These are phyloP conservation scores for Lunasporangiospora selenospora DNA, from an alignment of 192 early-diverging fungal genomes.

Conservation along the genomic window DNA sequence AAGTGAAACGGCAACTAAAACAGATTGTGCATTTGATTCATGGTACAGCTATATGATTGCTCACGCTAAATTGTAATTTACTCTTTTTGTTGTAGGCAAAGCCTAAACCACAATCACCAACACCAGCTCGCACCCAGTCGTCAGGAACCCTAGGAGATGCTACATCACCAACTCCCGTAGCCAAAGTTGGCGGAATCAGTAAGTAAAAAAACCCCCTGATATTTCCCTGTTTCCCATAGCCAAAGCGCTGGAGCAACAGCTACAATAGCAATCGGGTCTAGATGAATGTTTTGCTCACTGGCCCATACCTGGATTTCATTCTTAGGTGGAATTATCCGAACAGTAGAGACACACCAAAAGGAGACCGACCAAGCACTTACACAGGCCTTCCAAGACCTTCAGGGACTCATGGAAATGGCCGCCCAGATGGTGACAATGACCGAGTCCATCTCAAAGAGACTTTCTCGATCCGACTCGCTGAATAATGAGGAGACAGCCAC, in stretches of 20 bases:
- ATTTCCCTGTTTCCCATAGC: neutral
- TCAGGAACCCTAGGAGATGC: slow-evolving; percentile 8
- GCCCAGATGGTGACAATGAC: slow-evolving; percentile 77
- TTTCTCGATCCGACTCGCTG: slow-evolving; percentile 49
- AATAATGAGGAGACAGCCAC: slow-evolving; percentile 61
- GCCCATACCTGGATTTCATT: too few relatives aligned
- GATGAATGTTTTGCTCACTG: too few relatives aligned
- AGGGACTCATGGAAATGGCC: slow-evolving; percentile 87
- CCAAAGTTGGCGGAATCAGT: slow-evolving; percentile 54
- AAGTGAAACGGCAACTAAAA: neutral
- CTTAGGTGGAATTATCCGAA: slow-evolving; percentile 70
- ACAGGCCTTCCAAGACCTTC: slow-evolving; percentile 89
- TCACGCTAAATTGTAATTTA: too few relatives aligned
- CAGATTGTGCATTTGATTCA: too few relatives aligned
- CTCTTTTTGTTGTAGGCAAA: slow-evolving; percentile 5
- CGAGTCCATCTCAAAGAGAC: slow-evolving; percentile 19
- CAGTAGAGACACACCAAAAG: slow-evolving; percentile 68
- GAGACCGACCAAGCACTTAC: slow-evolving; percentile 72
- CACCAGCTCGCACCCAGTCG: neutral
- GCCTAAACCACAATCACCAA: slow-evolving; percentile 1
- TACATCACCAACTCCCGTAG: neutral
- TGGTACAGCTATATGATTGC: too few relatives aligned
- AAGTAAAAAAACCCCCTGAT: slow-evolving; percentile 10
- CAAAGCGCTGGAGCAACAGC: too few relatives aligned
- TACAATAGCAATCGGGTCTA: too few relatives aligned